Evolutionary conservation across 208 protist genomes (phyloP).

Genomic region (Leishmania mexicana): DNA sequence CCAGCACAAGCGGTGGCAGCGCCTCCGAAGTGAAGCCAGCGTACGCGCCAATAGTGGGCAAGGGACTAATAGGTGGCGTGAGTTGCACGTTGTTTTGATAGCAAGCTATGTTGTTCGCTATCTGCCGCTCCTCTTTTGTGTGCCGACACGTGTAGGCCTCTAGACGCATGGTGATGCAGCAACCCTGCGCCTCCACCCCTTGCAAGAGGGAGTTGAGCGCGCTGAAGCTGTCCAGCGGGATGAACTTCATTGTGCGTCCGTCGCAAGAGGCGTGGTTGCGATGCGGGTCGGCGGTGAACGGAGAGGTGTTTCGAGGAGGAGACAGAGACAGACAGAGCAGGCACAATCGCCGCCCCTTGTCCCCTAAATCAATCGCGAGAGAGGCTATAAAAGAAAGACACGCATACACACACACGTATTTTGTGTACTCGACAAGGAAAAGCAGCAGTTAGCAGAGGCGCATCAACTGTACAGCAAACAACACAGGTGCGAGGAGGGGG

Average conservation of each 20-base stretch:
- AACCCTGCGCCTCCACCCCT: constrained; percentile 69
- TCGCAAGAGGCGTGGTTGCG: neutral
- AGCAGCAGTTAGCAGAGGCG: neutral
- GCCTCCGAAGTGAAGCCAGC: constrained; percentile 27
- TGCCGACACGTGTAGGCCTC: constrained; percentile 83
- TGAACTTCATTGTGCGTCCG: constrained; percentile 61
- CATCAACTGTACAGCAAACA: neutral
- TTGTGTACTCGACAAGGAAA: neutral
- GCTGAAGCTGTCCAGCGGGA: constrained; percentile 70
- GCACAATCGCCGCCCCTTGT: neutral
- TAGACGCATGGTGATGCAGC: constrained; percentile 61
- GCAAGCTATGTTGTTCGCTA: constrained; percentile 51
- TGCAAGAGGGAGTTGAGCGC: constrained; percentile 79
- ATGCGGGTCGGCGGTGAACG: neutral
- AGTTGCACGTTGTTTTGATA: constrained; percentile 54
- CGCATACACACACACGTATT: neutral
- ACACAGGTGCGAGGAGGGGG: neutral
- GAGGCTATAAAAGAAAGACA: neutral
- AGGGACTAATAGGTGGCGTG: constrained; percentile 54
- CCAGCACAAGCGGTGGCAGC: constrained; percentile 25
- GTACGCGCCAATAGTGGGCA: constrained; percentile 10
- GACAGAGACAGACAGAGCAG: neutral
- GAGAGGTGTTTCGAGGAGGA: neutral
- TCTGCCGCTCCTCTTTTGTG: constrained; percentile 63
- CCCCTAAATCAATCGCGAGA: neutral